These are phyloP conservation scores for Candida tetrigidarum DNA, from an alignment of 1,139 yeast genomes.

Conservation along the genomic window DNA sequence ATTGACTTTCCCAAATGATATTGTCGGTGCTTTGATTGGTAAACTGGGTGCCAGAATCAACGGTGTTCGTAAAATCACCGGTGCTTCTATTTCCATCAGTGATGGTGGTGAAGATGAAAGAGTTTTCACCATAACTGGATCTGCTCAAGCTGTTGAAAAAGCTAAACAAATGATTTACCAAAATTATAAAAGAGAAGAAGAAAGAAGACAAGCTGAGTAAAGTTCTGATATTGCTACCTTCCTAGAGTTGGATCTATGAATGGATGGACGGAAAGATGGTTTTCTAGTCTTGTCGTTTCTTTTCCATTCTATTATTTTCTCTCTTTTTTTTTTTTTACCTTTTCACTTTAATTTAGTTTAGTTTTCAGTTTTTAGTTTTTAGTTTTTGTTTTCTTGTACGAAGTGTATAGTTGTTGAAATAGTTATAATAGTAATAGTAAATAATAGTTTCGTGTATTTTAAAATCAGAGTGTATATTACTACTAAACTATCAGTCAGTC, in stretches of 20 bases:
- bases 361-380: neutral
- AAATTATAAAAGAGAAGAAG: constrained; percentile 78
- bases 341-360: neutral
- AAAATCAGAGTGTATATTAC: no score
- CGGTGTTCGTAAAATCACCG: constrained; percentile 80
- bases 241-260: no score
- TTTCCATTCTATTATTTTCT: neutral
- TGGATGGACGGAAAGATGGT: neutral
- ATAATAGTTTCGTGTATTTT: no score
- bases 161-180: constrained; percentile 71
- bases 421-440: neutral
- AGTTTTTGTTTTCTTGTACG: neutral
- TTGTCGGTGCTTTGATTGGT: constrained; percentile 92
- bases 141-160: constrained; percentile 64
- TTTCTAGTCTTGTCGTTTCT: no score
- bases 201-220: constrained; percentile 54
- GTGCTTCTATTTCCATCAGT: constrained; percentile 81
- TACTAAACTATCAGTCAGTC: neutral
- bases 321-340: neutral
- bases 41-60: constrained; percentile 86
- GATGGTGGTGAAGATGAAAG: constrained; percentile 70
- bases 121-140: constrained; percentile 73
- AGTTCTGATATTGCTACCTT: no score
- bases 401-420: constrained; percentile 2
- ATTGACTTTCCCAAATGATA: constrained; percentile 75